phyloP scores from a whole-genome alignment of 768 basidiomycete species.

The Chlorophyllum brunneum region DNA sequence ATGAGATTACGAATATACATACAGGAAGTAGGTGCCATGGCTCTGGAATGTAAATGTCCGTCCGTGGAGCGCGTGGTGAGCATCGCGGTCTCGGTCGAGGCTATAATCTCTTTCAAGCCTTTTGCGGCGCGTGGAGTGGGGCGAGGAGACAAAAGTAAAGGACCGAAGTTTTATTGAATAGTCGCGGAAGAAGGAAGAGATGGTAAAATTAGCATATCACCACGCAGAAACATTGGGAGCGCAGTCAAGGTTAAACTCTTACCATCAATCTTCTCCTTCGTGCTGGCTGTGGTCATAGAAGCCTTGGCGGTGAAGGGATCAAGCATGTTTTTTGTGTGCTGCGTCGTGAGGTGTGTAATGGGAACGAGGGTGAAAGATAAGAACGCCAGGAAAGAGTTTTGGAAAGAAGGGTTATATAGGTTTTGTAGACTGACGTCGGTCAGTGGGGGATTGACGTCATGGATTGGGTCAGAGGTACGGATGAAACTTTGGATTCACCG shows the following conservation, averaged over 20 bases:
- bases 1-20: constrained; percentile 18
- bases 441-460: constrained; percentile 7
- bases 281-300: constrained; percentile 51
- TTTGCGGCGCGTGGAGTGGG: constrained; percentile 10
- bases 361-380: not conserved
- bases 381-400: not conserved
- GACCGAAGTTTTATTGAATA: not conserved
- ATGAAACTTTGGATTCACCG: not conserved
- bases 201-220: no score
- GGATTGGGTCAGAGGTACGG: not conserved
- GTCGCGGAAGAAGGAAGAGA: not conserved
- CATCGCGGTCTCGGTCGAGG: constrained; percentile 66
- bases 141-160: not conserved
- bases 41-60: constrained; percentile 73
- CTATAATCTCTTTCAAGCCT: constrained; percentile 66
- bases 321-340: constrained; percentile 33
- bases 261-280: constrained; percentile 68
- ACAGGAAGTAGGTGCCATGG: constrained; percentile 76
- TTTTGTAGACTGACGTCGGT: not conserved
- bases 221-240: no score
- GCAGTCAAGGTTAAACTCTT: no score
- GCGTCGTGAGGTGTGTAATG: not conserved
- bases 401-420: not conserved
- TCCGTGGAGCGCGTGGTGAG: constrained; percentile 66
- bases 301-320: constrained; percentile 74